These are phyloP conservation scores for Tricholoma sp. DNA, from an alignment of 768 basidiomycete genomes.

Conservation along the genomic window DNA sequence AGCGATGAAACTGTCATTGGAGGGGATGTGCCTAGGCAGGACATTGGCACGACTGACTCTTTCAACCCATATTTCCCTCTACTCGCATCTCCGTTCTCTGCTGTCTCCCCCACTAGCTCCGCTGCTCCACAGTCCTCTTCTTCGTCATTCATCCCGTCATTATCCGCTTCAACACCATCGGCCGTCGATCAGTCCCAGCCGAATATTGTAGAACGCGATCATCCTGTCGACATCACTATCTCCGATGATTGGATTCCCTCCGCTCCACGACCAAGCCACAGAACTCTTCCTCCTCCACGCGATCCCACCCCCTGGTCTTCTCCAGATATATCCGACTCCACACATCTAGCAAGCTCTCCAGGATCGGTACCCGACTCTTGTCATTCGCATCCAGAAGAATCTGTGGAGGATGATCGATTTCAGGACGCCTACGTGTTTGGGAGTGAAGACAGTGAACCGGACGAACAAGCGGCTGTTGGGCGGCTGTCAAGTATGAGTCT, in stretches of 20 bases:
- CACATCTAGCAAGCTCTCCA: neutral
- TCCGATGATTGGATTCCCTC: conserved; percentile 2
- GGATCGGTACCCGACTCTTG: neutral
- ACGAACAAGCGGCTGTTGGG: conserved; percentile 79
- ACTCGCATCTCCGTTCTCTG: conserved; percentile 15
- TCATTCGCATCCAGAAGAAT: neutral
- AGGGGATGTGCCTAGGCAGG: conserved; percentile 10
- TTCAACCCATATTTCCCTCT: conserved; percentile 55
- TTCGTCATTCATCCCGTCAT: conserved; percentile 11
- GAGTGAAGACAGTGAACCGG: conserved; percentile 31
- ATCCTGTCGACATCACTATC: neutral
- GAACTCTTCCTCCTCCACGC: neutral
- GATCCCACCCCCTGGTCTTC: neutral
- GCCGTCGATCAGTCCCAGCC: conserved; percentile 2
- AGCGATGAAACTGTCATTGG: conserved; percentile 12
- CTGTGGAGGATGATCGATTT: neutral
- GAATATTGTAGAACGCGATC: neutral
- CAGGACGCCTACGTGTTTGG: conserved; percentile 6
- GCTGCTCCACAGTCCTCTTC: conserved; percentile 22
- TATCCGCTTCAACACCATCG: conserved; percentile 11
- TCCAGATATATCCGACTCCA: neutral
- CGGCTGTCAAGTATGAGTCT: conserved; percentile 90
- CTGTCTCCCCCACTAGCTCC: conserved; percentile 17
- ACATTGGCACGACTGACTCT: conserved; percentile 15
- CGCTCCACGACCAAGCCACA: conserved; percentile 4